These are phyloP conservation scores for Neospermospora avenae DNA, from an alignment of 2,329 filamentous ascomycete genomes.

Conservation along the genomic window DNA sequence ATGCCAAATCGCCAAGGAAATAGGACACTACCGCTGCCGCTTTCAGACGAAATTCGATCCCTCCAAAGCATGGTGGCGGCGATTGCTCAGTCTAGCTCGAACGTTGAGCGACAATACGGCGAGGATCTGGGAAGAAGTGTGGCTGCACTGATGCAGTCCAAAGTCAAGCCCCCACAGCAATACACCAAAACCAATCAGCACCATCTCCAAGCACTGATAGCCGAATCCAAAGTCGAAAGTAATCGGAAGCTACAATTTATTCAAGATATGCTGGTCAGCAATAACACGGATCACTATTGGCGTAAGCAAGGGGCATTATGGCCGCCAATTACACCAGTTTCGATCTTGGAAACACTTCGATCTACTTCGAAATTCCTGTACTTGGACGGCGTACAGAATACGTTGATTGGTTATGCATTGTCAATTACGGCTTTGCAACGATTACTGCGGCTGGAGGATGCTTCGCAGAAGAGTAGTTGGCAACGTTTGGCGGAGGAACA, in stretches of 20 bases:
- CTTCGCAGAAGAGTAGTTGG: constrained; percentile 31
- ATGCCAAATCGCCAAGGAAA: not conserved
- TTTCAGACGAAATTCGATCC: constrained; percentile 10
- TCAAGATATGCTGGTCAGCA: not conserved
- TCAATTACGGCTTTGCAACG: constrained; percentile 42
- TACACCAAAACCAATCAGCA: not conserved
- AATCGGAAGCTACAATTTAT: not conserved
- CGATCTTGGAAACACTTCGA: constrained; percentile 43
- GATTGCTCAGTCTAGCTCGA: constrained; percentile 33
- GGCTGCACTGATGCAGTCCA: constrained; percentile 26
- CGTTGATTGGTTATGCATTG: constrained; percentile 40
- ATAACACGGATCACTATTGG: constrained; percentile 32
- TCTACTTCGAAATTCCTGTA: constrained; percentile 34
- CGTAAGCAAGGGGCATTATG: constrained; percentile 39
- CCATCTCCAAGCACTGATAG: not conserved
- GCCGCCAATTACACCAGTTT: constrained; percentile 40
- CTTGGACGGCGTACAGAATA: constrained; percentile 36
- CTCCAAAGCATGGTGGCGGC: constrained; percentile 33
- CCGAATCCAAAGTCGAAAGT: not conserved
- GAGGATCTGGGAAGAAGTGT: constrained; percentile 38
- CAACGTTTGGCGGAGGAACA: constrained; percentile 38
- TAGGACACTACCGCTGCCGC: not conserved
- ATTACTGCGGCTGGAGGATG: constrained; percentile 42
- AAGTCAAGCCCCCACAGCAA: not conserved
- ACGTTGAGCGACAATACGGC: constrained; percentile 40